Base-by-base conservation (phyloP, 139 green algal genomes). In the Tetradesmus lagerheimii region DNA sequence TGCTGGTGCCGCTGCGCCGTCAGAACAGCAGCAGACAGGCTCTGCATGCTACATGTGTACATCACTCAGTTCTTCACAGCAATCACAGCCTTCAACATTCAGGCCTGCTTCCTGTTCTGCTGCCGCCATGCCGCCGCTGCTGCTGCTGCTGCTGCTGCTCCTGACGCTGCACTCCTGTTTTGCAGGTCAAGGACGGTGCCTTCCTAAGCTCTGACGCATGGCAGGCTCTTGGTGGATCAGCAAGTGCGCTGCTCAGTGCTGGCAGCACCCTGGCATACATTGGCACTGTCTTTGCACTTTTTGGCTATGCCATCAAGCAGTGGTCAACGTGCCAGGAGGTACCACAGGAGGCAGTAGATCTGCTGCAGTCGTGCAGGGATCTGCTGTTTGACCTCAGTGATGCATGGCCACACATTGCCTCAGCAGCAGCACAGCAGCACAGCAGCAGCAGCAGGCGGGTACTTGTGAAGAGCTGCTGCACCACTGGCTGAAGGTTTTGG, bases 271-370 rank as follows among this genome's bases (percentile, higher is more conserved):
- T 81, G n/a, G 11, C 75, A 81, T 81, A 81, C 75, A 81, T 81
- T 11, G 75, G 75, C 5, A n/a, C 75, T 1, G 75, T 81, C n/a
- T 41, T 81, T 39, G 75, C 75, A 5, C 75, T 81, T n/a, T 81
- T 81, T 18, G 31, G 75, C 29, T 81, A 47, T 18, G 75, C 75
- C n/a, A 41, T 81, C 75, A 81, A 81, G 75, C 75, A 81, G 35
- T 81, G 75, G 75, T 81, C 75, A n/a, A 81, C 75, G 27, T 81
- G 35, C 16, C 34, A 81, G 11, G 0, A 81, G 16, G 75, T 81
- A 0, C 75, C 75, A 16, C 34, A 81, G 35, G 75, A 81, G 75
- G 75, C 75, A 45, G 0, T 47, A 0, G 35, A 81, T 2, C 31
- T 81, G 75, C n/a, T 81, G n/a, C n/a, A 41, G 75, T 41, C 20